These are phyloP conservation scores for Tillandsia fasciculata DNA, from an alignment of 176 grass and related monocot species.

Conservation along the genomic window DNA sequence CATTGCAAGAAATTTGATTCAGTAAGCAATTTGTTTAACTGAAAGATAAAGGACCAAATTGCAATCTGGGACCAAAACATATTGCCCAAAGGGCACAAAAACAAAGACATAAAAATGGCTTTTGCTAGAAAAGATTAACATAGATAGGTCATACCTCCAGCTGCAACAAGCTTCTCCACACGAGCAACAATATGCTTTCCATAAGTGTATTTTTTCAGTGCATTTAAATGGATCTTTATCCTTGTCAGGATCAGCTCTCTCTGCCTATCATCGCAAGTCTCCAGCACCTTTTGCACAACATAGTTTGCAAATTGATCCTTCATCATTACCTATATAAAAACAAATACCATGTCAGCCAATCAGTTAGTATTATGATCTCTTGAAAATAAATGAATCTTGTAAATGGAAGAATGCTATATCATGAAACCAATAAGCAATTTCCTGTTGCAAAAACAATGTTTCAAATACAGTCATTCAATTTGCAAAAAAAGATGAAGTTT, in stretches of 20 bases:
- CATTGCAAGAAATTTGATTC: background rate
- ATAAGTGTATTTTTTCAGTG: conserved; percentile 8
- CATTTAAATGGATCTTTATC: conserved; percentile 10
- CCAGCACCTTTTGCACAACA: conserved; percentile 5
- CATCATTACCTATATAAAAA: conserved; percentile 6
- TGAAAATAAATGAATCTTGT: background rate
- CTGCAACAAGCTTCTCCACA: conserved; percentile 9
- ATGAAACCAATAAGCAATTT: background rate
- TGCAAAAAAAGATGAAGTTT: too few species aligned
- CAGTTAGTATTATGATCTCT: background rate
- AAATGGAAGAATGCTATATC: background rate
- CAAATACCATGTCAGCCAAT: background rate
- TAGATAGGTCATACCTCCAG: background rate
- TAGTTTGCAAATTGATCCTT: conserved; percentile 13
- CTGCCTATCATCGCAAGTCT: conserved; percentile 1
- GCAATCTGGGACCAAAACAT: background rate
- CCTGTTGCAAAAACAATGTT: background rate
- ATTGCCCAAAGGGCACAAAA: too few species aligned
- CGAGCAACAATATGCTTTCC: conserved; percentile 12
- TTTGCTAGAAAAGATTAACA: background rate
- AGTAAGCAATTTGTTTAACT: background rate
- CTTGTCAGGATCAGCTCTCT: conserved; percentile 5
- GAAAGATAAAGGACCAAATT: background rate
- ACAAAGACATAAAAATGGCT: background rate
- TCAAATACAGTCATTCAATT: too few species aligned